These are phyloP conservation scores for Nigrograna mackinnonii DNA, from an alignment of 2,329 filamentous ascomycete genomes.

Conservation along the genomic window DNA sequence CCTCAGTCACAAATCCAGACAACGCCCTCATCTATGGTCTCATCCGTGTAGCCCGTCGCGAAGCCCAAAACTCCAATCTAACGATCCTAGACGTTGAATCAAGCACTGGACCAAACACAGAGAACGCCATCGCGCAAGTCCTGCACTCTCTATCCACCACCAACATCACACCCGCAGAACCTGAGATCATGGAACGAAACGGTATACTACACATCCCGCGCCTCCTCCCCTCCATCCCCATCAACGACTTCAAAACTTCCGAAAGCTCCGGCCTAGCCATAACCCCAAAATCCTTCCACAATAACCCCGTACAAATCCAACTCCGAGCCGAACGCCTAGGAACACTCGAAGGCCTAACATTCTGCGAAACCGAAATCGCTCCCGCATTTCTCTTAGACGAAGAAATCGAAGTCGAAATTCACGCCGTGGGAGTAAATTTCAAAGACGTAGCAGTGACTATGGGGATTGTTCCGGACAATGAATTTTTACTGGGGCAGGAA, in stretches of 20 bases:
- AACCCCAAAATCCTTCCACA: neutral
- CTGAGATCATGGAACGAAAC: neutral
- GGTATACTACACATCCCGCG: neutral
- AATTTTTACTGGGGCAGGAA: no score
- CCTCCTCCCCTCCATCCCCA: no score
- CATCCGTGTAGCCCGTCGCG: neutral
- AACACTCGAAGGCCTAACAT: constrained; percentile 19
- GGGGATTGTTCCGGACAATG: constrained; percentile 7
- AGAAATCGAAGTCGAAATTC: constrained; percentile 14
- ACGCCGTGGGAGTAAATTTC: constrained; percentile 13
- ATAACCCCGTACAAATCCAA: constrained; percentile 9
- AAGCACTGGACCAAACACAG: no score
- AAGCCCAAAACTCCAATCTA: neutral
- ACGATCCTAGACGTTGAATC: no score
- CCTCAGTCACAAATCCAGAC: no score
- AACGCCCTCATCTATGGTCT: neutral
- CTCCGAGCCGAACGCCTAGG: constrained; percentile 15
- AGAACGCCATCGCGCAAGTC: no score
- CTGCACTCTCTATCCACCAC: no score
- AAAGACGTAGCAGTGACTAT: constrained; percentile 13
- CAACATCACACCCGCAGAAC: no score
- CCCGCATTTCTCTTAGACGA: neutral
- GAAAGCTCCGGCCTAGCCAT: no score
- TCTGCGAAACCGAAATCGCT: constrained; percentile 5
- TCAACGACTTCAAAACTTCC: no score